Evolutionary conservation across 495 filamentous ascomycete genomes (phyloP), one percentile per base, ranked within the genome.

Genomic region (Cryomyces minteri): DNA sequence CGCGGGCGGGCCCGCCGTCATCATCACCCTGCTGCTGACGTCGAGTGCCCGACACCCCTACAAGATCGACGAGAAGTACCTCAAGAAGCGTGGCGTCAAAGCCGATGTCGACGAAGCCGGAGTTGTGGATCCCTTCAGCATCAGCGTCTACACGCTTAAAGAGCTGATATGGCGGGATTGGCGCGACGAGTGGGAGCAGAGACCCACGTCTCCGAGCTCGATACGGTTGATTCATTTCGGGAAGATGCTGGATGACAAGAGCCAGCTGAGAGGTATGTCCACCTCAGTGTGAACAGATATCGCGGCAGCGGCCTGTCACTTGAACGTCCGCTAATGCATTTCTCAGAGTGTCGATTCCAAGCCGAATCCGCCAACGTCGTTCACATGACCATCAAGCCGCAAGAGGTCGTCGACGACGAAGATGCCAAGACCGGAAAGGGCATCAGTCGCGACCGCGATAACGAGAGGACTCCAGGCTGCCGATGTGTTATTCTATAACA

Each of bases 161-260:
- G 86, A 94, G 57, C 63, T 94, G 60, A 92, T 94, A 49, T 73
- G 86, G 69, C 66, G 83, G 54, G 87, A 92, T 54, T 94, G 87
- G 87, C 70, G 83, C 52, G 76, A 77, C 29, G 87, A 94, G 57
- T 94, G 87, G 87, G 87, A 93, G 56, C 64, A 76, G 12, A 76
- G 80, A 52, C 87, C 87, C 0, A 74, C 82, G 31, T 84, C 79
- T 51, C 86, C 87, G 6, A 84, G 76, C 50, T 79, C 76, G 14
- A 94, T 94, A 62, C 72, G 87, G 43, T 63, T 94, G 54, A 94
- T 94, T 49, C 82, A 80, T 30, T 88, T 88, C 62, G 87, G 87
- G 9, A 82, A 88, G 58, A 62, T 93, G 61, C 59, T 94, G 44
- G 86, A 88, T 53, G 87, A 94, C 57, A 88, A 88, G 58, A 73